Conservation (phyloP, 169 alveolate species). For the Plasmodium malariae region DNA sequence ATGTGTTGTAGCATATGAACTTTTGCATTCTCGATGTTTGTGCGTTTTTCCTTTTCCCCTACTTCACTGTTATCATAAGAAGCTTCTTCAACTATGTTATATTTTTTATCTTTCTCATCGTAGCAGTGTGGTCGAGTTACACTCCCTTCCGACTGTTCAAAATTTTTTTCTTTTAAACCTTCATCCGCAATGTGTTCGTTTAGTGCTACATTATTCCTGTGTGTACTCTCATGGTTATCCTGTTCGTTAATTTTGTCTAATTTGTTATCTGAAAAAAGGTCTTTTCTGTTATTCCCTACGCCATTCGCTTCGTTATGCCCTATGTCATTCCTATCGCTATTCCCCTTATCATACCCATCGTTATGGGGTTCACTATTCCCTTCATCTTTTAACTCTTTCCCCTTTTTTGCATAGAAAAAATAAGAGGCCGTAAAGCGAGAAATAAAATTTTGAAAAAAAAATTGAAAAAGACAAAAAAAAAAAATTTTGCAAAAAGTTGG, state of each 20-base stretch:
- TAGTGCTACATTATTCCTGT: no score
- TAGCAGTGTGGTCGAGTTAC: no score
- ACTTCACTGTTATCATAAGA: no score
- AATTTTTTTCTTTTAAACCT: not conserved
- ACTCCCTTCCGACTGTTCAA: no score
- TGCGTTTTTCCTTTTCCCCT: no score
- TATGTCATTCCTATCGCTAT: not conserved
- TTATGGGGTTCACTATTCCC: not conserved
- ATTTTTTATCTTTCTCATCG: no score
- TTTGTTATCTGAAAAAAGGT: no score
- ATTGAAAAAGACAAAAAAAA: constrained; percentile 33
- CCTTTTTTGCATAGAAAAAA: constrained; percentile 18
- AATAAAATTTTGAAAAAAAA: constrained; percentile 13
- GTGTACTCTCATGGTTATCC: not conserved
- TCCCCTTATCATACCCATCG: not conserved
- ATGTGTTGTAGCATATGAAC: constrained; percentile 23
- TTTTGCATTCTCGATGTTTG: no score
- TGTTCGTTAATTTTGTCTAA: not conserved
- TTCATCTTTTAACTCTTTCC: not conserved
- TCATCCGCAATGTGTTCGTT: no score
- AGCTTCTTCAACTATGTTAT: no score
- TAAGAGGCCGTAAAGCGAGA: not conserved
- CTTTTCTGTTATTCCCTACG: no score
- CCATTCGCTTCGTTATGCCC: not conserved
- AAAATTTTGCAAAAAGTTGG: constrained; percentile 4